Base-by-base conservation (phyloP, 148 eudicot species). In the Spergularia marina region DNA sequence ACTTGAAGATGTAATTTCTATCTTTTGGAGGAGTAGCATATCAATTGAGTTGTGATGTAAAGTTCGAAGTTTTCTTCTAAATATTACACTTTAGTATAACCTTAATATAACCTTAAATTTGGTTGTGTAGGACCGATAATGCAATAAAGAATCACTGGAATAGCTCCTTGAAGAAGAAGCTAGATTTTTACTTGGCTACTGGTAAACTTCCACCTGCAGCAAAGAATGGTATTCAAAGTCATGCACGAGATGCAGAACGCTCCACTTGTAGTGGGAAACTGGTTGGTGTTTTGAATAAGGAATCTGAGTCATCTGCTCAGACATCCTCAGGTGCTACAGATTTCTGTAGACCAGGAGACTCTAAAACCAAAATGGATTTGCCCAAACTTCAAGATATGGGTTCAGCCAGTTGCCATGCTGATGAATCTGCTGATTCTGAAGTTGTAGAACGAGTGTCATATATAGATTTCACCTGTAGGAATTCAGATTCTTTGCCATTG, bases 141-240 rank as follows among this genome's bases (percentile, higher is more conserved):
- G 90, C 96, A 30, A 95, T 95, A 64, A 95, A 95, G 89, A 95
- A 95, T 83, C 98, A 95, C 73, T 95, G 98, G 98, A 95, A 95
- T 77, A 95, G 98, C 79, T 95, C 98, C 68, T 85, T 95, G 82
- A 95, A 95, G 90, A 95, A 92, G 85, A 95, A 95, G 86, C 77
- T 89, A 65, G 97, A 92, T 78, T 92, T 92, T 81, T 95, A 85
- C 84, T 63, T 87, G 81, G 90, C 92, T 77, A 88, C 94, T 59
- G 98, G 98, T 65, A 90, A 83, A 79, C 94, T 95, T 51, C 97
- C 97, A 10, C 91, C 98, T 13, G 86, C 77, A 62, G 68, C 89
- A 21, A 94, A 87, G 85, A 87, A 71, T 74, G 82, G 74, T 75
- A 60, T 75, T 39, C 89, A 82, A 61, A 81, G 70, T 58, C 76